These are phyloP conservation scores for Eutrema salsugineum DNA, from an alignment of 441 rosid species.

Conservation along the genomic window DNA sequence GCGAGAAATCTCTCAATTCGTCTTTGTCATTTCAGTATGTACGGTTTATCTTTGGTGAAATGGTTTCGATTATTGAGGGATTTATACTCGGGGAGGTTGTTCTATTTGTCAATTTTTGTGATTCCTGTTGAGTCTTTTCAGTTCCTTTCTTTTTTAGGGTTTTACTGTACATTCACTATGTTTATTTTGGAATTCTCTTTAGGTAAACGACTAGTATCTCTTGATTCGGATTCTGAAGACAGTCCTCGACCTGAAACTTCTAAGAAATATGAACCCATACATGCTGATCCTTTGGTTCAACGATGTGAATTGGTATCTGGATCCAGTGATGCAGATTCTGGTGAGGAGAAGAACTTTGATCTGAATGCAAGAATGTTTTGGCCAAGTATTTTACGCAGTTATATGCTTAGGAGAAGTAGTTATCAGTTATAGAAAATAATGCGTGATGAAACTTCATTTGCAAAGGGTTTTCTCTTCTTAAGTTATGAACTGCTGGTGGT, in stretches of 20 bases:
- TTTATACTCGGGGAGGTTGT: not conserved
- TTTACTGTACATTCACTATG: not conserved
- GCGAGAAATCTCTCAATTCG: not conserved
- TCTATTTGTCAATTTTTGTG: not conserved
- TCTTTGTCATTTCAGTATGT: not conserved
- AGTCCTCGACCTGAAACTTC: conserved; percentile 30
- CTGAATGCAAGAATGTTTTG: not conserved
- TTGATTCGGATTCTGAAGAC: conserved; percentile 80
- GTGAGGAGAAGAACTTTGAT: not conserved
- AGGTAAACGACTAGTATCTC: conserved; percentile 51
- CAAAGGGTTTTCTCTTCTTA: not conserved
- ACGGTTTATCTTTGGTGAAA: not conserved
- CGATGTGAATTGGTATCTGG: conserved; percentile 25
- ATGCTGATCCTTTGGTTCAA: conserved; percentile 25
- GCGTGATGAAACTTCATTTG: not conserved
- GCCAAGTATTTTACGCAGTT: not conserved
- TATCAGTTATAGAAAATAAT: not conserved
- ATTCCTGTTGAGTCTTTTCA: not conserved
- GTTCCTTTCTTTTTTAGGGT: conserved; percentile 4
- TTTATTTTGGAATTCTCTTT: conserved; percentile 3
- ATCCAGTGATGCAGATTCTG: conserved; percentile 21
- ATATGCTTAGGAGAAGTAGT: not conserved
- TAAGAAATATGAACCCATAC: conserved; percentile 29
- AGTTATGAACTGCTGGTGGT: not conserved
- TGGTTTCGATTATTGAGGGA: not conserved